Evolutionary conservation across 345 rosid genomes (phyloP).

Genomic region (Arabis hirsuta): DNA sequence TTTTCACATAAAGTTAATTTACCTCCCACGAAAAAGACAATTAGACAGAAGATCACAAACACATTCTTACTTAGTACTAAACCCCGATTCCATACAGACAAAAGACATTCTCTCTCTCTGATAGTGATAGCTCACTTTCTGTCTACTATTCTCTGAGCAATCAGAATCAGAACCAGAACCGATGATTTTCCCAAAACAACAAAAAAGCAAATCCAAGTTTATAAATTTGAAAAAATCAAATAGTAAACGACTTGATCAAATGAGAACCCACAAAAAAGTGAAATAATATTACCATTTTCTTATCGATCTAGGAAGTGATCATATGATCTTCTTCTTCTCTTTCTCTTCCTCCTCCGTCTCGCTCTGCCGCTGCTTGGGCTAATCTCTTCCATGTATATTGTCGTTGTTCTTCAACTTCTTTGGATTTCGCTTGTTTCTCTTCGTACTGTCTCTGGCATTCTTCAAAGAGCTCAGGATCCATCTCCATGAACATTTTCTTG

Average conservation of each 20-base stretch:
- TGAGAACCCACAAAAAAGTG: conserved; percentile 13
- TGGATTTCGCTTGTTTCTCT: conserved; percentile 52
- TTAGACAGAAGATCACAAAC: conserved; percentile 37
- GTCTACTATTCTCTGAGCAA: conserved; percentile 36
- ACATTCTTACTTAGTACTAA: conserved; percentile 32
- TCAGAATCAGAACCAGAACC: conserved; percentile 28
- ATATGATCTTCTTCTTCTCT: conserved; percentile 44
- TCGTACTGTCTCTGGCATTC: conserved; percentile 66
- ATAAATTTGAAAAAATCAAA: conserved; percentile 10
- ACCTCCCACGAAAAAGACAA: conserved; percentile 13
- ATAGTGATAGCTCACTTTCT: conserved; percentile 30
- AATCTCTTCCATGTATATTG: conserved; percentile 72
- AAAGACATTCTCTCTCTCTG: conserved; percentile 19
- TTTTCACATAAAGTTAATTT: conserved; percentile 21
- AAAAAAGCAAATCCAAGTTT: conserved; percentile 19
- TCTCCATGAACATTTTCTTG: conserved; percentile 74
- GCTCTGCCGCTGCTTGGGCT: conserved; percentile 64
- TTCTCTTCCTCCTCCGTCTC: conserved; percentile 17
- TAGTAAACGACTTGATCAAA: conserved; percentile 24
- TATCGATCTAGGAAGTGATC: conserved; percentile 35
- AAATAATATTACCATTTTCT: conserved; percentile 34
- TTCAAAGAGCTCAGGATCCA: conserved; percentile 73
- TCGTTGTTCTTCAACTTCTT: conserved; percentile 58
- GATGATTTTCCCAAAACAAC: conserved; percentile 1
- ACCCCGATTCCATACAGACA: conserved; percentile 24